phyloP scores from a whole-genome alignment of 2,329 filamentous ascomycete genomes.

The Diaporthe caulivora region DNA sequence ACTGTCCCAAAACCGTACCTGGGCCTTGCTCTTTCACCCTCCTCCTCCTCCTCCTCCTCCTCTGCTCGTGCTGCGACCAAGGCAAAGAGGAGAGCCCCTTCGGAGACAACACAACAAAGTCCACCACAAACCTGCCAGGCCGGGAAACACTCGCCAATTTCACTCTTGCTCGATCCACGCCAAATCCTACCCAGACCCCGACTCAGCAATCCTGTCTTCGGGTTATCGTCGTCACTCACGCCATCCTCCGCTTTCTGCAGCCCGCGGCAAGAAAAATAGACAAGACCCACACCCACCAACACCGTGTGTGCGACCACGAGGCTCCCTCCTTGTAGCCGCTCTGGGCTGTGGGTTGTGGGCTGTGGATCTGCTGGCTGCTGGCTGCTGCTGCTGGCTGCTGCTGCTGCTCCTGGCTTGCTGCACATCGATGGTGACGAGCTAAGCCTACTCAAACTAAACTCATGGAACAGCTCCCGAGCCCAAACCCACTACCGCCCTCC shows the following conservation, averaged over 20 bases:
- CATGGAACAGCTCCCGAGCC: conserved; percentile 35
- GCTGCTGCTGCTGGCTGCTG: background rate
- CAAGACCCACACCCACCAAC: conserved; percentile 22
- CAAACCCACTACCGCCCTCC: conserved; percentile 33
- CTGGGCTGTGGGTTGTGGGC: conserved; percentile 29
- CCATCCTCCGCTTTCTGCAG: background rate
- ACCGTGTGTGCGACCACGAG: conserved; percentile 34
- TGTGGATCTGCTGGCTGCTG: conserved; percentile 23
- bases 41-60: conserved; percentile 4
- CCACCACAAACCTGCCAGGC: background rate
- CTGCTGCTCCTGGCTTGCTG: conserved; percentile 2
- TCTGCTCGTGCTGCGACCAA: background rate
- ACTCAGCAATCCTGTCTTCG: background rate
- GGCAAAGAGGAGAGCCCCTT: background rate
- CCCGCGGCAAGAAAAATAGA: background rate
- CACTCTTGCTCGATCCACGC: background rate
- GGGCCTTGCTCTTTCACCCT: background rate
- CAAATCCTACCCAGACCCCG: background rate
- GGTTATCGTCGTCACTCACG: background rate
- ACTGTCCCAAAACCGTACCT: conserved; percentile 16
- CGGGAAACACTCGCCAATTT: too few relatives aligned
- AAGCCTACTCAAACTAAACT: conserved; percentile 34
- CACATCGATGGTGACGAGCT: conserved; percentile 34
- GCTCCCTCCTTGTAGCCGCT: conserved; percentile 35
- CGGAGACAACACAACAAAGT: background rate